These are phyloP conservation scores for Pichia thaimueangensis DNA, from an alignment of 805 yeast species.

Conservation along the genomic window DNA sequence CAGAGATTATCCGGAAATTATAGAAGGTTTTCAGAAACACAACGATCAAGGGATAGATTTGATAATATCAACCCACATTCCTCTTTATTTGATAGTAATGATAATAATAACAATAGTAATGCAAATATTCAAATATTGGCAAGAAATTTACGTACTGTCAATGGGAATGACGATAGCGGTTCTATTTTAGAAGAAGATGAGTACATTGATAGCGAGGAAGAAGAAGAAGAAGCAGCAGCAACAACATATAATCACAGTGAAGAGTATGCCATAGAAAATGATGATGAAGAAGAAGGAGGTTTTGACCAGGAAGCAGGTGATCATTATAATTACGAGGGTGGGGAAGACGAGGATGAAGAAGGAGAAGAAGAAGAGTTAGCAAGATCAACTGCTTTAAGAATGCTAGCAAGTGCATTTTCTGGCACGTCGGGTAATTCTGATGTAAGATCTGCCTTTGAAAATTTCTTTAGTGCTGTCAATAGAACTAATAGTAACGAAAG, in stretches of 20 bases:
- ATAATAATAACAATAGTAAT: constrained; percentile 18
- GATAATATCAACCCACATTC: constrained; percentile 13
- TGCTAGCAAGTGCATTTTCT: constrained; percentile 13
- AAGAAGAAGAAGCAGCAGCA: constrained; percentile 13
- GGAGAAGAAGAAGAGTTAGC: constrained; percentile 6
- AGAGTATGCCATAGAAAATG: not conserved
- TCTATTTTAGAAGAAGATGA: not conserved
- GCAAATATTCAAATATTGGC: not conserved
- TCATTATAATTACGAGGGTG: constrained; percentile 22
- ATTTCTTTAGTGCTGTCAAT: not conserved
- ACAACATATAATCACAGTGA: constrained; percentile 19
- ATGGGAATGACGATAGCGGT: not conserved
- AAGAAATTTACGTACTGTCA: not conserved
- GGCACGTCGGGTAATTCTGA: not conserved
- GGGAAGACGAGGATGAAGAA: constrained; percentile 20
- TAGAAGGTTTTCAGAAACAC: constrained; percentile 28
- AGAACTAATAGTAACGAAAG: not conserved
- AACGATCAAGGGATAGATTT: constrained; percentile 12
- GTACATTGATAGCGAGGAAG: not conserved
- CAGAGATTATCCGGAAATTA: constrained; percentile 36
- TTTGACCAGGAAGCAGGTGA: constrained; percentile 15
- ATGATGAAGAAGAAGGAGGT: constrained; percentile 14
- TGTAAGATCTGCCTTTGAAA: constrained; percentile 1
- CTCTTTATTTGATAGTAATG: not conserved
- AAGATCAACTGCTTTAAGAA: constrained; percentile 7